phyloP scores from a whole-genome alignment of 768 basidiomycete genomes.

The Rhodotorula toruloides region DNA sequence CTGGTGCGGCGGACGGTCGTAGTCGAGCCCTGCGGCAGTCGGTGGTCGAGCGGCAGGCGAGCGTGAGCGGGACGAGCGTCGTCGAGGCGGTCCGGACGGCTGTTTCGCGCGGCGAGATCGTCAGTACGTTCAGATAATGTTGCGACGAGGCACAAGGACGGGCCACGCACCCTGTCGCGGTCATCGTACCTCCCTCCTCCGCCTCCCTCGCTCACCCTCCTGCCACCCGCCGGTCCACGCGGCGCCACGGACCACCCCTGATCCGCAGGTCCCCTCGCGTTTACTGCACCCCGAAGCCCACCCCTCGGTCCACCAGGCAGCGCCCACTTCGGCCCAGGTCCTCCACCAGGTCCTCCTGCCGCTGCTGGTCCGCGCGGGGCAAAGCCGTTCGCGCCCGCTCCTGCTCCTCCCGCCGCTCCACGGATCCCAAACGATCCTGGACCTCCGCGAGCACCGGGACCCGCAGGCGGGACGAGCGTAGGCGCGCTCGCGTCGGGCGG shows the following conservation, averaged over 20 bases:
- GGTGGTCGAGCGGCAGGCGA: too few species aligned
- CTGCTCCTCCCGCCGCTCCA: neutral
- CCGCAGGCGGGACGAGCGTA: neutral
- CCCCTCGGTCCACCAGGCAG: neutral
- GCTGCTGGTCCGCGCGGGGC: neutral
- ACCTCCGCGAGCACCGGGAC: neutral
- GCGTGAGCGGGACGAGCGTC: too few species aligned
- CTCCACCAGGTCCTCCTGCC: neutral
- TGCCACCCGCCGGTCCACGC: too few species aligned
- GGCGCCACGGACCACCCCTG: neutral
- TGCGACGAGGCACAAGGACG: too few species aligned
- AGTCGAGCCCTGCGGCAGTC: too few species aligned
- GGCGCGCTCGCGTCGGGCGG: neutral
- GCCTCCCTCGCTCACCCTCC: neutral
- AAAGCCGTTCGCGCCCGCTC: neutral
- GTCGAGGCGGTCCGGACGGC: too few species aligned
- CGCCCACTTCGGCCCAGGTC: neutral
- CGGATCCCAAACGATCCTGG: neutral
- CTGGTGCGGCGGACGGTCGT: too few species aligned
- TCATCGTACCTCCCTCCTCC: neutral
- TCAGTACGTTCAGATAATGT: too few species aligned
- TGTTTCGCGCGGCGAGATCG: too few species aligned
- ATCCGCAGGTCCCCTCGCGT: neutral
- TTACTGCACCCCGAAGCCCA: neutral
- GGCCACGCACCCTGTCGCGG: conserved; percentile 1